A percentile compares a stretch with the other conserved stretches of the same genome.
Evolutionary conservation across 2,329 filamentous ascomycete genomes (phyloP).

Genomic region (Epicoccum nigrum): DNA sequence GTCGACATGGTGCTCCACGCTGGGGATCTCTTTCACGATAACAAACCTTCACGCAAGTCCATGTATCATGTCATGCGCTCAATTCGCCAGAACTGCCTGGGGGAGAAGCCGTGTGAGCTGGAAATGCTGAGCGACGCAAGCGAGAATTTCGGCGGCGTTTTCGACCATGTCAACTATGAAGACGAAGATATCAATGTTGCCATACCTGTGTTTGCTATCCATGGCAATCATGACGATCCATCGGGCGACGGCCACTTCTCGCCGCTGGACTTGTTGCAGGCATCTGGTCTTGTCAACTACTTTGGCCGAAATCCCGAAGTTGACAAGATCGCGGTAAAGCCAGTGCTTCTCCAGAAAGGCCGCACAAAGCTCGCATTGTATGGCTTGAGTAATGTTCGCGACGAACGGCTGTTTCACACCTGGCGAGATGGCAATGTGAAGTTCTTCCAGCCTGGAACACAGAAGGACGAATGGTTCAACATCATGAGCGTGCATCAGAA

Average conservation of each 20-base stretch:
- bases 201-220: conserved; percentile 97
- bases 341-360: conserved; percentile 91
- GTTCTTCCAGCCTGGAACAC: conserved; percentile 82
- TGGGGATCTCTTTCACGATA: conserved; percentile 96
- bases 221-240: conserved; percentile 97
- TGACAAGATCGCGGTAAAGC: conserved; percentile 92
- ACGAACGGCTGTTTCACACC: conserved; percentile 91
- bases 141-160: conserved; percentile 85
- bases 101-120: conserved; percentile 92
- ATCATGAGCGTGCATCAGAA: conserved; percentile 95
- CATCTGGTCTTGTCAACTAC: conserved; percentile 92
- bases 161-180: conserved; percentile 96
- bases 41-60: conserved; percentile 92
- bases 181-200: conserved; percentile 96
- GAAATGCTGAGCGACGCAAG: conserved; percentile 93
- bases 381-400: conserved; percentile 92
- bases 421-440: conserved; percentile 93
- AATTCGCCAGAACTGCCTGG: conserved; percentile 88
- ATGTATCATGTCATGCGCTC: conserved; percentile 98
- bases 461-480: conserved; percentile 93
- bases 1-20: conserved; percentile 97
- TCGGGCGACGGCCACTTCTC: conserved; percentile 95
- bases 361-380: conserved; percentile 91
- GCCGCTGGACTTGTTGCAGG: conserved; percentile 87
- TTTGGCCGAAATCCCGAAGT: conserved; percentile 90